A percentile compares a stretch with the other conserved stretches of the same genome.
Evolutionary conservation across 345 rosid species (phyloP).

Genomic region (Moricandia moricandioides): DNA sequence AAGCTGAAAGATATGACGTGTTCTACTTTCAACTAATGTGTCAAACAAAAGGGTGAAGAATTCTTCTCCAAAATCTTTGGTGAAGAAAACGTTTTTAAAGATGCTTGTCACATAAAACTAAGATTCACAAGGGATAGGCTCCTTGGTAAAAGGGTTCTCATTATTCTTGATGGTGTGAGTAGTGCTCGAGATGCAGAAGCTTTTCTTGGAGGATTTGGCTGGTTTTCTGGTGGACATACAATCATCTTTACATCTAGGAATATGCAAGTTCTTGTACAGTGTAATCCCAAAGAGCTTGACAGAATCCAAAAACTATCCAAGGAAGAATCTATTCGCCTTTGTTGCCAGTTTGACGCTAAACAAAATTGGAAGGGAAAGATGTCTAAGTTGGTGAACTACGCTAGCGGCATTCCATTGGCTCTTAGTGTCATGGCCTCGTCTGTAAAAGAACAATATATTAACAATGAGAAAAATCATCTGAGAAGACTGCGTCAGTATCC

Average conservation of each 20-base stretch:
- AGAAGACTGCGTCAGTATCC: slow-evolving; percentile 22
- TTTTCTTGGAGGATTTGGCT: slow-evolving; percentile 23
- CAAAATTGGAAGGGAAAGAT: not conserved
- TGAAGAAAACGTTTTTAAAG: not conserved
- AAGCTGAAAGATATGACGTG: slow-evolving; percentile 1
- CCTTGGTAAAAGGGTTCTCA: slow-evolving; percentile 12
- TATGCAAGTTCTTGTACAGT: slow-evolving; percentile 25
- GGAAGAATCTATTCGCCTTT: slow-evolving; percentile 5
- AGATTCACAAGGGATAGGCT: slow-evolving; percentile 3
- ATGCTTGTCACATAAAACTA: not conserved
- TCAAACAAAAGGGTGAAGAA: not conserved
- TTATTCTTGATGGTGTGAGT: slow-evolving; percentile 34
- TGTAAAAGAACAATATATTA: not conserved
- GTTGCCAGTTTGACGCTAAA: not conserved
- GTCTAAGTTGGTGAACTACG: not conserved
- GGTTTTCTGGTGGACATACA: slow-evolving; percentile 32
- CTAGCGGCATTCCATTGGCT: slow-evolving; percentile 39
- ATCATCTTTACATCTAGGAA: slow-evolving; percentile 34
- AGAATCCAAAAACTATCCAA: not conserved
- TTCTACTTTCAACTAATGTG: slow-evolving; percentile 14
- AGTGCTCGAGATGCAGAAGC: slow-evolving; percentile 12
- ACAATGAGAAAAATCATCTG: slow-evolving; percentile 16
- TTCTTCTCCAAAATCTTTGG: slow-evolving; percentile 23
- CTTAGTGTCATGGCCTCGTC: slow-evolving; percentile 31
- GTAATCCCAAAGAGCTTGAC: slow-evolving; percentile 8